phyloP scores from a whole-genome alignment of 257 asterid species.

The Solanum chilense region DNA sequence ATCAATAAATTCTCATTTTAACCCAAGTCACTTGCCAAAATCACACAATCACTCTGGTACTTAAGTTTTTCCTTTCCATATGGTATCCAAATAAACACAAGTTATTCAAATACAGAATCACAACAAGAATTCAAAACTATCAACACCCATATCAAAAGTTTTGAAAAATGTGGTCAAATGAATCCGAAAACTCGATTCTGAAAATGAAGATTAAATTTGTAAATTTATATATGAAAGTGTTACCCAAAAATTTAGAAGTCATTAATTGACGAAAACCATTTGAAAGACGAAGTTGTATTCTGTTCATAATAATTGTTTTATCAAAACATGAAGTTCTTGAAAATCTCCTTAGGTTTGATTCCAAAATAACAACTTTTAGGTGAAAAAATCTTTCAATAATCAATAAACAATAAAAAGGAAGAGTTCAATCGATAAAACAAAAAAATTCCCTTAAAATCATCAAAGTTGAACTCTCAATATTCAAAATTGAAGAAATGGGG shows the following conservation, averaged over 20 bases:
- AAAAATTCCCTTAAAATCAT: not conserved
- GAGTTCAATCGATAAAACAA: not conserved
- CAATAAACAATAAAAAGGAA: no score
- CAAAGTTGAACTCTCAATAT: no score
- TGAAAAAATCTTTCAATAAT: no score
- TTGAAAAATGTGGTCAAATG: not conserved
- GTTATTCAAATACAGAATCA: not conserved
- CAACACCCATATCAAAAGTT: not conserved
- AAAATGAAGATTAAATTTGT: not conserved
- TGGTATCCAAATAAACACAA: not conserved
- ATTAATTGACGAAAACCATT: not conserved
- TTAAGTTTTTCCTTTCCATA: not conserved
- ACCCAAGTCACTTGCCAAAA: no score
- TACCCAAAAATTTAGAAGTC: not conserved
- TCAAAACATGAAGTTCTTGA: no score
- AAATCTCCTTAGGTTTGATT: no score
- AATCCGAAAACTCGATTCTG: no score
- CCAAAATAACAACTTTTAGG: no score
- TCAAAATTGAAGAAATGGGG: not conserved
- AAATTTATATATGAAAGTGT: not conserved
- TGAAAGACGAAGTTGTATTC: not conserved
- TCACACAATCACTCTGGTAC: not conserved
- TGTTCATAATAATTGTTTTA: no score
- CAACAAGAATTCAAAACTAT: no score
- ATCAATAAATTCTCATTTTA: no score